Evolutionary conservation across 2,329 filamentous ascomycete genomes (phyloP), one percentile per base, ranked within the genome.

Genomic region (Pezizomycotina sp.): DNA sequence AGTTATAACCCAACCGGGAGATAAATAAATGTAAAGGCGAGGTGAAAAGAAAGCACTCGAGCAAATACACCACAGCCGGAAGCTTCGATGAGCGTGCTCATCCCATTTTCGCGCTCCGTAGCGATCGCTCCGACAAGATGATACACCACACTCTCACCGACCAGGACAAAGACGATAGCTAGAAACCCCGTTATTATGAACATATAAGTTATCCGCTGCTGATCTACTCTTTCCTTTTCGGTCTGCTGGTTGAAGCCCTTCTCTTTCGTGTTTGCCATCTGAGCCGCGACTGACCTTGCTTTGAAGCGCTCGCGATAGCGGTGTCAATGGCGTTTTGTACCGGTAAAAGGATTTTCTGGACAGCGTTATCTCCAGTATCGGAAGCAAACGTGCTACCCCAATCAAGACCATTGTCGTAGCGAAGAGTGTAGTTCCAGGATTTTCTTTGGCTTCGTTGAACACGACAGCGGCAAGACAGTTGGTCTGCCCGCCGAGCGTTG

Each of bases 341-440:
- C 1, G 83, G 84, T 20, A 51, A 60, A 24, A 78, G 58, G 50
- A 84, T 92, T 13, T 86, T 62, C 56, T 92, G 66, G 30, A 70
- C 71, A 53, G 81, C 77, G 52, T 92, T 92, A 47, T 66, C 64
- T 27, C 64, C 56, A n/a, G 62, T 61, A 21, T 73, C 62, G 6
- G 58, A 55, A 13, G 74, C 74, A 12, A 35, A 34, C 10, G 35
- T 31, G 8, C 36, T 36, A 12, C 33, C 15, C 8, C 36, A 14
- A 7, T 33, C 15, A 38, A 92, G 63, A 1, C 71, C 64, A 22
- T 75, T 75, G 53, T 92, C 84, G 2, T 73, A 73, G 38, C 79
- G 66, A 16, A 92, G 63, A 0, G 80, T 84, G 53, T 92, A 93
- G 57, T 89, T 91, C 84, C 84, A 92, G 27, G 68, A 57, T n/a